Conservation (phyloP, 1,284 basidiomycete species). For the Tilletia setariae region DNA sequence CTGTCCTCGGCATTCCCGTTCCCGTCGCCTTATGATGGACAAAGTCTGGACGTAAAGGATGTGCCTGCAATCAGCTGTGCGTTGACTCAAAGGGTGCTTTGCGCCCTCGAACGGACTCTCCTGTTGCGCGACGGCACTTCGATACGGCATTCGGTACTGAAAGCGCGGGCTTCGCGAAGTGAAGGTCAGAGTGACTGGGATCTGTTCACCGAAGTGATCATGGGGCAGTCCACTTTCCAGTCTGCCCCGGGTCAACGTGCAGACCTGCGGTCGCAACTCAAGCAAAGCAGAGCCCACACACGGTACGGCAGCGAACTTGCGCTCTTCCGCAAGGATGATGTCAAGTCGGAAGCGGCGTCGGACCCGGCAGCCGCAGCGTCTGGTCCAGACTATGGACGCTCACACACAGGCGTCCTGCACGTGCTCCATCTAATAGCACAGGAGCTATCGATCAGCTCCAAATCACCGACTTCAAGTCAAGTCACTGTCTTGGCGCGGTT, state of each 20-base stretch:
- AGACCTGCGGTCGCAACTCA: background rate
- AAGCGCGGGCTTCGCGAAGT: background rate
- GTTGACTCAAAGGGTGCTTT: background rate
- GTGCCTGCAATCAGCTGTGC: background rate
- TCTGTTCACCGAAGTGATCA: background rate
- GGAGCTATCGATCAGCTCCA: conserved; percentile 21
- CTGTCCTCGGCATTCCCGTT: background rate
- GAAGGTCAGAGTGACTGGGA: background rate
- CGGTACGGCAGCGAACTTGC: background rate
- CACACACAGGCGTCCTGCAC: conserved; percentile 13
- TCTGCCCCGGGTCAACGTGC: too few species aligned
- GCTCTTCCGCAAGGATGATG: background rate
- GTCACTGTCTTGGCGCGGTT: conserved; percentile 3
- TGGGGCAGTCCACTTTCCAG: background rate
- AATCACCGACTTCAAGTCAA: conserved; percentile 21
- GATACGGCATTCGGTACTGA: background rate
- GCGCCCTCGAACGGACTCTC: conserved; percentile 3
- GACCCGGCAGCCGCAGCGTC: background rate
- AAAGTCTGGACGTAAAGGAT: too few species aligned
- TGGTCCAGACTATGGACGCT: background rate
- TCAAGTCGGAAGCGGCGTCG: background rate
- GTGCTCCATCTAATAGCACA: conserved; percentile 38
- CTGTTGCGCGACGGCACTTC: background rate
- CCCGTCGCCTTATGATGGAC: too few species aligned
- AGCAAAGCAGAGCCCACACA: background rate